Evolutionary conservation across 305 asterid species (phyloP).

Genomic region (Striga hermonthica): DNA sequence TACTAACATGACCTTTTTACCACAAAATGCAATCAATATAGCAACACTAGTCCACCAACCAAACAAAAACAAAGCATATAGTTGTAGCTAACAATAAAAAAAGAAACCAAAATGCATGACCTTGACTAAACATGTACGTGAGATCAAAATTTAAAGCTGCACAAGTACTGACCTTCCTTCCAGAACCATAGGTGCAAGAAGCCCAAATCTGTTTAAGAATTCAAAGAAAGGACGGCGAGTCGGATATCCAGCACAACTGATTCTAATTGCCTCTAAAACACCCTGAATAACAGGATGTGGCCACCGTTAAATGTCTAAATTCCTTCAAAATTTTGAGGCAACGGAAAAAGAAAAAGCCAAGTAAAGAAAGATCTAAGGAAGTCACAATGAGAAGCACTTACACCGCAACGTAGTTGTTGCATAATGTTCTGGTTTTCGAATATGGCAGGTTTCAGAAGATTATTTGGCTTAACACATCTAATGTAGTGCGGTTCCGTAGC

Average conservation of each 20-base stretch:
- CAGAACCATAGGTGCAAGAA: conserved; percentile 90
- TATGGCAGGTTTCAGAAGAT: conserved; percentile 89
- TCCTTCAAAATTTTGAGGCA: conserved; percentile 21
- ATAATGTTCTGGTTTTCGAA: conserved; percentile 85
- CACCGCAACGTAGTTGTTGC: conserved; percentile 98
- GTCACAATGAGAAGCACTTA: conserved; percentile 44
- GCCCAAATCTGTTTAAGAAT: conserved; percentile 91
- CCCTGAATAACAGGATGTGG: conserved; percentile 59
- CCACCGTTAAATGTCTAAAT: conserved; percentile 31
- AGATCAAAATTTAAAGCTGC: conserved; percentile 26
- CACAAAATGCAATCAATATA: conserved; percentile 22
- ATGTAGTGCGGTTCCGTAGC: conserved; percentile 97
- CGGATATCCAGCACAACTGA: conserved; percentile 99
- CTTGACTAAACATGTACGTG: conserved; percentile 25
- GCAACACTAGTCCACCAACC: conserved; percentile 18
- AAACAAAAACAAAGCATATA: conserved; percentile 20
- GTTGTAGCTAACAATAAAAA: conserved; percentile 14
- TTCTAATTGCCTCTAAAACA: conserved; percentile 97
- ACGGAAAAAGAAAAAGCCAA: conserved; percentile 23
- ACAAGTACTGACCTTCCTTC: conserved; percentile 62
- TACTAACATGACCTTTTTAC: conserved; percentile 31
- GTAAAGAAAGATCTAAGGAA: conserved; percentile 23
- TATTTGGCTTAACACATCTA: conserved; percentile 97
- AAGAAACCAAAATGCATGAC: conserved; percentile 20
- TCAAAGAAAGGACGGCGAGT: conserved; percentile 97